Conservation (phyloP, 768 basidiomycete species). For the Phylloporus rhodoxanthus region DNA sequence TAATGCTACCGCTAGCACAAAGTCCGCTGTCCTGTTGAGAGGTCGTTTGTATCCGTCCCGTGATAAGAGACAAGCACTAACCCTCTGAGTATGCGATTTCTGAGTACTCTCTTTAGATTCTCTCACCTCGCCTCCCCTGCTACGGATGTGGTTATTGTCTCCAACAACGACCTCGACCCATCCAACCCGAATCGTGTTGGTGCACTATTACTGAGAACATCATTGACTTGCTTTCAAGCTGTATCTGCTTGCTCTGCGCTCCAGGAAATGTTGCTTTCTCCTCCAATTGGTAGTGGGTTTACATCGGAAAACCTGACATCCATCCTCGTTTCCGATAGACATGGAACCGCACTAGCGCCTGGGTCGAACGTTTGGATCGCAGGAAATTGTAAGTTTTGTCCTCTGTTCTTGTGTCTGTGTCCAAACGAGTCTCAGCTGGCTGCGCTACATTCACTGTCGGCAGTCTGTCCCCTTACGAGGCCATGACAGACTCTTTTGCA, state of each 20-base stretch:
- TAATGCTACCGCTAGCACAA: too few species aligned
- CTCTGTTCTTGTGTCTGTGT: not conserved
- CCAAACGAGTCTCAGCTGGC: not conserved
- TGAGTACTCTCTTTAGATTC: not conserved
- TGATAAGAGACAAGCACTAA: too few species aligned
- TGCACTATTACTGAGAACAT: conserved; percentile 6
- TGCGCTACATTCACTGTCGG: conserved; percentile 1
- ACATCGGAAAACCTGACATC: conserved; percentile 2
- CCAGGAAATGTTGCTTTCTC: conserved; percentile 6
- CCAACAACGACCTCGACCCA: conserved; percentile 11
- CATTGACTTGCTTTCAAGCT: not conserved
- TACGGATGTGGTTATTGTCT: conserved; percentile 8
- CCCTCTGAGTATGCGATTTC: not conserved
- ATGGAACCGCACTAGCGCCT: not conserved
- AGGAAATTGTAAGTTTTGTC: not conserved
- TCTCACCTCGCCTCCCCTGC: not conserved
- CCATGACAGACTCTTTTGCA: not conserved
- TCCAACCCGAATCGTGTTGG: conserved; percentile 5
- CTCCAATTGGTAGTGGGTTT: not conserved
- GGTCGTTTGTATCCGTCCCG: too few species aligned
- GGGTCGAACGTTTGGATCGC: conserved; percentile 5
- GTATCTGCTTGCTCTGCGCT: conserved; percentile 2
- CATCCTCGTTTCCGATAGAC: conserved; percentile 7
- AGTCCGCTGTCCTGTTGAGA: too few species aligned
- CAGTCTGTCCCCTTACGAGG: not conserved